These are phyloP conservation scores for Hypoxylon perforatum DNA, from an alignment of 495 filamentous ascomycete genomes.

Conservation along the genomic window DNA sequence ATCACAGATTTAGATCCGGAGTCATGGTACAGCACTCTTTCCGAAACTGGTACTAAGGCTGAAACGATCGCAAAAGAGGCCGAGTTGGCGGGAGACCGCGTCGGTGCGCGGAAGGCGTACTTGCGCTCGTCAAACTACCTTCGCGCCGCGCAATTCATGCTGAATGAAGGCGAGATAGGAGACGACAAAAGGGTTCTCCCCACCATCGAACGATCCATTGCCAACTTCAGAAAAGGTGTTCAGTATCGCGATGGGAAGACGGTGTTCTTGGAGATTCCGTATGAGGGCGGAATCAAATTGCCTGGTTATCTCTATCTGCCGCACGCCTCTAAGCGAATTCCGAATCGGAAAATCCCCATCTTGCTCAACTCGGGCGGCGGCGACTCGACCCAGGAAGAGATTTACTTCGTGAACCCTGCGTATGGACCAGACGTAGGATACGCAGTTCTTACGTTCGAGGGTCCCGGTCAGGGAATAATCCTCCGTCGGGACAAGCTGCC, in stretches of 20 bases:
- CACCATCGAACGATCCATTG: too few relatives aligned
- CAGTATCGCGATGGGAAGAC: background rate
- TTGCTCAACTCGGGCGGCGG: slow-evolving; percentile 53
- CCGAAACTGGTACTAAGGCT: slow-evolving; percentile 14
- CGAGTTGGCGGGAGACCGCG: slow-evolving; percentile 28
- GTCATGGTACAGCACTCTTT: too few relatives aligned
- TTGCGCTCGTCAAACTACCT: slow-evolving; percentile 57
- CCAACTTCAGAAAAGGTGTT: background rate
- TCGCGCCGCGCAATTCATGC: slow-evolving; percentile 52
- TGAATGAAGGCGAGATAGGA: slow-evolving; percentile 7
- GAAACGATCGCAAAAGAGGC: slow-evolving; percentile 51
- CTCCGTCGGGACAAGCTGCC: slow-evolving; percentile 42
- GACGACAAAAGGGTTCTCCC: too few relatives aligned
- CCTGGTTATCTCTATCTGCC: slow-evolving; percentile 60
- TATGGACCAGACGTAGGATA: slow-evolving; percentile 54
- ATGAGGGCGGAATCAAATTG: slow-evolving; percentile 41
- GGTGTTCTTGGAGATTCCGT: slow-evolving; percentile 50
- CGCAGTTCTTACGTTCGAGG: slow-evolving; percentile 60
- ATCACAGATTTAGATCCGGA: too few relatives aligned
- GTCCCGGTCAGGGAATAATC: slow-evolving; percentile 61
- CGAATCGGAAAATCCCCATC: slow-evolving; percentile 51
- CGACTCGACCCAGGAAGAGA: slow-evolving; percentile 61
- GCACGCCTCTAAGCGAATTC: slow-evolving; percentile 10
- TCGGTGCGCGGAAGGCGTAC: slow-evolving; percentile 44
- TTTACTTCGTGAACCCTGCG: slow-evolving; percentile 49